These are phyloP conservation scores for Pseudocercospora eumusae DNA, from an alignment of 2,329 filamentous ascomycete species.

Conservation along the genomic window DNA sequence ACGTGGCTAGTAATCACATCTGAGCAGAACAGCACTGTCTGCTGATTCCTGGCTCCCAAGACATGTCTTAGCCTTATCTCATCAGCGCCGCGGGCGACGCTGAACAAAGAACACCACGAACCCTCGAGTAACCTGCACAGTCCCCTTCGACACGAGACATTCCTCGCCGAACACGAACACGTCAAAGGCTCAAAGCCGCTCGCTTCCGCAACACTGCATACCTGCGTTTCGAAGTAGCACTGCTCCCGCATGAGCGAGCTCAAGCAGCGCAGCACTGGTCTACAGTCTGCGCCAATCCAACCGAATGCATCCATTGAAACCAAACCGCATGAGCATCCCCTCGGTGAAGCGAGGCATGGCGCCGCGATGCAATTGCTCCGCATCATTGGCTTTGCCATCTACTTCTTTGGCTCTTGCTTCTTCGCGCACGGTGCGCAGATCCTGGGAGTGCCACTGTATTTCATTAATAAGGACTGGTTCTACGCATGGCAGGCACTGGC, in stretches of 20 bases:
- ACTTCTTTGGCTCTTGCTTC: conserved; percentile 49
- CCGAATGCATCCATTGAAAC: background rate
- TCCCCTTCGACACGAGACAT: background rate
- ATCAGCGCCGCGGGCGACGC: conserved; percentile 24
- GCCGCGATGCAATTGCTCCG: conserved; percentile 46
- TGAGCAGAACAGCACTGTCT: background rate
- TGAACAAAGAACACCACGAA: background rate
- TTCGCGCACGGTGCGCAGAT: conserved; percentile 66
- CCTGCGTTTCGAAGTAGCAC: background rate
- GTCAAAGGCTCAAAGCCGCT: background rate
- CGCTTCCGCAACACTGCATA: conserved; percentile 1
- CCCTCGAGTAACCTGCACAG: background rate
- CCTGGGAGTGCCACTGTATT: conserved; percentile 72
- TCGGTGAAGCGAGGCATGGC: conserved; percentile 47
- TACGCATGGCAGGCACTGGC: conserved; percentile 83
- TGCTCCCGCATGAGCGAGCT: conserved; percentile 26
- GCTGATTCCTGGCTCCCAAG: conserved; percentile 1
- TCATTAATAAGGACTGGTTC: conserved; percentile 71
- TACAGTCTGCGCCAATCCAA: conserved; percentile 5
- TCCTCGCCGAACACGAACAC: background rate
- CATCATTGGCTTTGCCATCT: conserved; percentile 48
- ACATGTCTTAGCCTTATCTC: conserved; percentile 8
- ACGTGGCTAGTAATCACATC: conserved; percentile 3
- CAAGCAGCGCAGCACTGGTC: conserved; percentile 30
- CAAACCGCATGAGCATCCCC: conserved; percentile 31